Base-by-base conservation (phyloP, 257 asterid genomes). In the Nicotiana sylvestris region DNA sequence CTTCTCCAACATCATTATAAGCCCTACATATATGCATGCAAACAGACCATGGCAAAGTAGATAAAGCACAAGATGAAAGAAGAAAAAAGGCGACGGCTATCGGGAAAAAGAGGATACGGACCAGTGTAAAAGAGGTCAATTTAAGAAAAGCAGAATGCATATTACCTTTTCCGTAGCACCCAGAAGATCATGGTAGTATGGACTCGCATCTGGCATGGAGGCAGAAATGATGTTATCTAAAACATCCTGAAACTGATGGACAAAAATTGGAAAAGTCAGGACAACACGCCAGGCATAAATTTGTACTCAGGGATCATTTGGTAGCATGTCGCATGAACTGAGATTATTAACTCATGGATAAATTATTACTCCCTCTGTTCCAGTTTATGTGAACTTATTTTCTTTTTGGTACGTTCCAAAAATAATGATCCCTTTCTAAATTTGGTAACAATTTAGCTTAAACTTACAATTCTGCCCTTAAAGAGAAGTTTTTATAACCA, bases 171-270 rank as follows among this genome's bases (percentile, higher is more conserved):
- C 84, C n/a, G 94, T 86, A 81, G 90, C 90, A 74, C 86, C 92
- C 82, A 95, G 85, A 88, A 92, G 89, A 83, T 90, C 76, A 57
- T 67, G 87, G 85, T 90, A 93, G 85, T 89, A 90, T 64, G 92
- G 92, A 87, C 89, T 89, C 82, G 90, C 95, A 69, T 95, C 97
- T 25, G 98, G 95, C 94, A 89, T 89, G 4, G 90, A 82, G 51
- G 92, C 84, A 84, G 85, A 84, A 83, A 84, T 64, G 83, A 90
- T 83, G 84, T 92, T 84, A 82, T 85, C 91, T 27, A 39, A 67
- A 76, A 85, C 83, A 77, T 60, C 93, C 90, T 91, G 86, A 78
- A 82, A 86, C 86, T 91, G 89, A 85, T 81, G 27, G 62, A 27
- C 43, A 27, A 81, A 56, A n/a, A 51, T 49, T 51, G 80, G 80